Evolutionary conservation across 352 stramenopile genomes (phyloP).

Genomic region (Phytopythium sindhum): DNA sequence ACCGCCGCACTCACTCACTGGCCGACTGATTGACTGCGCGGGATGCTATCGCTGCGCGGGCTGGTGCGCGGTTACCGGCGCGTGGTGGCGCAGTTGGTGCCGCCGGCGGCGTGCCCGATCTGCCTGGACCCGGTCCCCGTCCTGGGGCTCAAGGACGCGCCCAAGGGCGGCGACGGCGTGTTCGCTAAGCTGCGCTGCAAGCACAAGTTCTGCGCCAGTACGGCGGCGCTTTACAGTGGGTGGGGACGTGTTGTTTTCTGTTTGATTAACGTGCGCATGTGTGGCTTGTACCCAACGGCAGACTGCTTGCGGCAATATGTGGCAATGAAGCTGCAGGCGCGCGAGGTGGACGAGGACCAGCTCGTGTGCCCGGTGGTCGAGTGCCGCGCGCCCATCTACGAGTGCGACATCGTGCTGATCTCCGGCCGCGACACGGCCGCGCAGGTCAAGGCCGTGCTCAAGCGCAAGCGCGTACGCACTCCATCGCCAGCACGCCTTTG

Average conservation of each 20-base stretch:
- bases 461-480: conserved; percentile 62
- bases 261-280: background rate
- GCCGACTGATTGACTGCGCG: background rate
- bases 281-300: conserved; percentile 10
- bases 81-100: conserved; percentile 41
- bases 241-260: background rate
- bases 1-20: too few relatives aligned
- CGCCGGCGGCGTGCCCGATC: conserved; percentile 44
- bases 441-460: conserved; percentile 31
- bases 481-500: too few relatives aligned
- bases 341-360: conserved; percentile 69
- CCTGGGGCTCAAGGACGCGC: conserved; percentile 26
- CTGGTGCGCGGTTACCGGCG: conserved; percentile 53
- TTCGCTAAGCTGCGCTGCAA: conserved; percentile 48
- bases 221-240: background rate
- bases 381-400: conserved; percentile 36
- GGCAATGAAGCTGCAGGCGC: conserved; percentile 49
- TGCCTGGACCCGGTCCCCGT: conserved; percentile 58
- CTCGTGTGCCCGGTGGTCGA: conserved; percentile 58
- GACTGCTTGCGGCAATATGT: conserved; percentile 53
- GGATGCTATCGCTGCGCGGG: conserved; percentile 23
- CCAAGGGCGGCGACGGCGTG: conserved; percentile 13
- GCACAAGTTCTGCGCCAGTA: conserved; percentile 58
- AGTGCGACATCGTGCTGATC: conserved; percentile 35
- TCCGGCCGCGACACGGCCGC: conserved; percentile 17